A percentile compares a stretch with the other conserved stretches of the same genome.
Evolutionary conservation across 352 stramenopile species (phyloP).

Genomic region (Saprolegnia parasitica): DNA sequence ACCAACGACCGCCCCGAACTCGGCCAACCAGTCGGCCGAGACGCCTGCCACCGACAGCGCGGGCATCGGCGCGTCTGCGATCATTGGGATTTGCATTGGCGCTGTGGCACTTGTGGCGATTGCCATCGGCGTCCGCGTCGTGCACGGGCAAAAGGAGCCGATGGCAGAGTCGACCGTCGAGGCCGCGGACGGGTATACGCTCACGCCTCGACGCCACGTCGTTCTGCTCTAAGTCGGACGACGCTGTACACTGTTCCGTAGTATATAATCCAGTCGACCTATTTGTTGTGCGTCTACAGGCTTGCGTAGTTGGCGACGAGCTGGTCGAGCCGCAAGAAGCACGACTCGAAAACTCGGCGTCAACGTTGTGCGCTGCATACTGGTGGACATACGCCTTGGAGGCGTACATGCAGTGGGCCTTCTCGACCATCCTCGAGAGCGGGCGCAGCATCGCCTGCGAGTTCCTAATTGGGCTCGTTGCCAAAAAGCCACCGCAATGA

Average conservation of each 20-base stretch:
- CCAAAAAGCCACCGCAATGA: constrained; percentile 4
- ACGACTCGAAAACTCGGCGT: constrained; percentile 57
- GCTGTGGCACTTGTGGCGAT: constrained; percentile 1
- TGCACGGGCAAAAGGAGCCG: neutral
- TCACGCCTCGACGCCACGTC: neutral
- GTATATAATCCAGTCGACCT: too few species aligned
- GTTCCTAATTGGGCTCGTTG: constrained; percentile 39
- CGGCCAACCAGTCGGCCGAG: neutral
- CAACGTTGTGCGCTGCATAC: constrained; percentile 51
- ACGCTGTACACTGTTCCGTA: neutral
- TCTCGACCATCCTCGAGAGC: constrained; percentile 47
- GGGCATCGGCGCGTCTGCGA: neutral
- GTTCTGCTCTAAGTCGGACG: neutral
- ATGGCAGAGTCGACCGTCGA: neutral
- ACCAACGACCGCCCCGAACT: neutral
- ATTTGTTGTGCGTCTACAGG: constrained; percentile 22
- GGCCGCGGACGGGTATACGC: neutral
- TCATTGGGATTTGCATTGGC: constrained; percentile 17
- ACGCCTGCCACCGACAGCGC: neutral
- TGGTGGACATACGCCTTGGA: constrained; percentile 60
- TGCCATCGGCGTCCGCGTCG: neutral
- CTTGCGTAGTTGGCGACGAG: constrained; percentile 58
- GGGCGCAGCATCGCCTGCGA: constrained; percentile 54
- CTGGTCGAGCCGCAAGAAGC: constrained; percentile 67
- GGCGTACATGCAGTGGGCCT: constrained; percentile 62